Base-by-base conservation (phyloP, 202 grass and related monocot species). In the Bolboschoenoplectus hybrid region DNA sequence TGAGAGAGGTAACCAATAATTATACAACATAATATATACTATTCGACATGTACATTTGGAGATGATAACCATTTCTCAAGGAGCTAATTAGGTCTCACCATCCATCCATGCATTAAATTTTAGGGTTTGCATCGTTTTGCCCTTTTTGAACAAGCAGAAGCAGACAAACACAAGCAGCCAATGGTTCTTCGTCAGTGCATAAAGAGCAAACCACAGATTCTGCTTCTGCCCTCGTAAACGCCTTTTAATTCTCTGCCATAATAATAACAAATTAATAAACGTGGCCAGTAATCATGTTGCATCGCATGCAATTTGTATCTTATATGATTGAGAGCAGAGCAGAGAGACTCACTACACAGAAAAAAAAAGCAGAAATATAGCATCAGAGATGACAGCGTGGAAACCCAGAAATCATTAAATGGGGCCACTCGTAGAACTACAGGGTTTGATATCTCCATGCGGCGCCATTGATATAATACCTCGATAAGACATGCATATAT, bases 141-240 rank as follows among this genome's bases (percentile, higher is more conserved):
- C 49, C 45, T 67, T 55, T 13, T 70, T n/a, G 3, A 83, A 83
- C 81, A 66, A 83, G 45, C 81, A 83, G 46, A 83, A 83, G 12
- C 32, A 17, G 81, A 83, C 81, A 83, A 67, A 43, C 26, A 70
- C 46, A 70, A 83, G 26, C n/a, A 45, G 40, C 81, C 45, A 6
- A 83, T 8, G 38, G 26, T 83, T 69, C 61, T 67, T 67, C 69
- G 81, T 83, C 63, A 67, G 63, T 62, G 44, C 81, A 83, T 70
- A 10, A 67, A 83, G 70, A 83, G 81, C 46, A 83, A 83, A 67
- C 63, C 81, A 83, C 62, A 67, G 81, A 49, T 83, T 83, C 81
- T 67, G 45, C 57, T 26, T 26, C 26, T 26, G 26, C 81, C 62
- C n/a, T 81, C 65, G 20, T 52, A 55, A 83, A 46, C 80, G 60